Evolutionary conservation across 2,329 filamentous ascomycete species (phyloP).

Genomic region (Colletotrichum sp.): DNA sequence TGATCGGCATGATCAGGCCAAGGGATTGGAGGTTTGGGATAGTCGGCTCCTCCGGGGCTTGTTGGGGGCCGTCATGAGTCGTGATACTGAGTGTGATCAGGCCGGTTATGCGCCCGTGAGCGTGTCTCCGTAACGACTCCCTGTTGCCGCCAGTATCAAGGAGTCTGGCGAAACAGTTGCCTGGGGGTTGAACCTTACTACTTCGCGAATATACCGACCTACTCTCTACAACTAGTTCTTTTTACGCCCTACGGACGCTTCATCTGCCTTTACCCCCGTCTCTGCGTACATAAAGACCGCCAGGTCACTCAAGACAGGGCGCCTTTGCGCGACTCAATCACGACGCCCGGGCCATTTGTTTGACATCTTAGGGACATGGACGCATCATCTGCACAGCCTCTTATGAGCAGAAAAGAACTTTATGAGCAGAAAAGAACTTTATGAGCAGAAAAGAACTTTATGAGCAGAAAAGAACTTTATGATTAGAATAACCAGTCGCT

Average conservation of each 20-base stretch:
- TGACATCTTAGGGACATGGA: background rate
- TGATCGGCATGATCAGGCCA: background rate
- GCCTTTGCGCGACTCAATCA: background rate
- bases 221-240: background rate
- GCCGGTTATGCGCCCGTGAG: background rate
- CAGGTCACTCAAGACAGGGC: background rate
- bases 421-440: background rate
- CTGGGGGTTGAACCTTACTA: background rate
- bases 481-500: background rate
- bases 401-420: background rate
- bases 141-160: background rate
- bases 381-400: background rate
- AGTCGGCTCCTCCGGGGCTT: background rate
- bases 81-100: background rate
- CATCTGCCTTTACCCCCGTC: background rate
- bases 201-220: background rate
- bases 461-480: background rate
- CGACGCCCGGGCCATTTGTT: background rate
- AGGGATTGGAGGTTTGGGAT: background rate
- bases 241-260: background rate
- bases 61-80: background rate
- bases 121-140: background rate
- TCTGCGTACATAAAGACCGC: background rate
- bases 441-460: too few relatives aligned
- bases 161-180: background rate